These are phyloP conservation scores for Alternaria dauci DNA, from an alignment of 2,329 filamentous ascomycete genomes.

Conservation along the genomic window DNA sequence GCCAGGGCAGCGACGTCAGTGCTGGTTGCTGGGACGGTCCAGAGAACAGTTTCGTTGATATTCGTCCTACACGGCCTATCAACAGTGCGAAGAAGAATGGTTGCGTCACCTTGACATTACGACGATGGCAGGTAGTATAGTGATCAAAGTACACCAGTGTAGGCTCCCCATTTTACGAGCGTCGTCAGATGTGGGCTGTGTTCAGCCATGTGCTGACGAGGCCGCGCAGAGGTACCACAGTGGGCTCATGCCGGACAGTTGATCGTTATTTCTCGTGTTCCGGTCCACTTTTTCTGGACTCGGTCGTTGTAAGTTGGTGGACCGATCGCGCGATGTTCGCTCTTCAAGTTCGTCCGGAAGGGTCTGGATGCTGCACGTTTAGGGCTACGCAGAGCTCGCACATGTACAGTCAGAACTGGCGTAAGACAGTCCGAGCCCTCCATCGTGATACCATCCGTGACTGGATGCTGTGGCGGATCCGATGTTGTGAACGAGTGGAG, in stretches of 20 bases:
- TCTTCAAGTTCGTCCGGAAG: neutral
- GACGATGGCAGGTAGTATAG: neutral
- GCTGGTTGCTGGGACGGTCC: neutral
- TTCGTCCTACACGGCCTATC: neutral
- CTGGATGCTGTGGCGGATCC: neutral
- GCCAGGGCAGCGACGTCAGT: neutral
- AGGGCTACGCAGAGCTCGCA: neutral
- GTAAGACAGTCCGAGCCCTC: neutral
- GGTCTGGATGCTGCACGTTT: neutral
- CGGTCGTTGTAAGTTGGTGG: neutral
- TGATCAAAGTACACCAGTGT: neutral
- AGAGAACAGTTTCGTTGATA: neutral
- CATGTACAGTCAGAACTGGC: neutral
- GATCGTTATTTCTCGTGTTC: slow-evolving; percentile 4
- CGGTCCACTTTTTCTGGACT: neutral
- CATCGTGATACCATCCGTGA: neutral
- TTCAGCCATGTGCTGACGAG: neutral
- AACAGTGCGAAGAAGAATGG: neutral
- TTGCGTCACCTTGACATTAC: neutral
- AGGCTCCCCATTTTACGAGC: neutral
- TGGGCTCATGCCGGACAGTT: neutral
- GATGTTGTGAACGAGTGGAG: too few species aligned
- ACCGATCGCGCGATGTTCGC: neutral
- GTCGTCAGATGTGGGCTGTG: neutral
- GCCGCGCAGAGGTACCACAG: neutral